phyloP scores from a whole-genome alignment of 2,329 filamentous ascomycete species.

The Penicillium fuscoglaucum region DNA sequence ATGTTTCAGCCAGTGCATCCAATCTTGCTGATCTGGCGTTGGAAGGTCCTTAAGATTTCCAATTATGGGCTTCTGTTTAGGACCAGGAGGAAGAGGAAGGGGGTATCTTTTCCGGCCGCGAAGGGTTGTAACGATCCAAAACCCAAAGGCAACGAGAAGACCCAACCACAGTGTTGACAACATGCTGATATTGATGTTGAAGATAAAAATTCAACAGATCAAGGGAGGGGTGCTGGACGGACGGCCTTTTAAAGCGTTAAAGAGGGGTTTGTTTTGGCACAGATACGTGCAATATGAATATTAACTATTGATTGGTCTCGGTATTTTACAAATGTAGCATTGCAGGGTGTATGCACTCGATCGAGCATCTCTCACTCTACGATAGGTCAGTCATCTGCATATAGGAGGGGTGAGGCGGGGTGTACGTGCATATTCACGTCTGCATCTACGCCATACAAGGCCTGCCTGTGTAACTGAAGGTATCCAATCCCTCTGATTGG shows the following conservation, averaged over 20 bases:
- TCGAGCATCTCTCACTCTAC: neutral
- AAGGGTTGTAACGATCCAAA: neutral
- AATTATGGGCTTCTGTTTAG: slow-evolving; percentile 48
- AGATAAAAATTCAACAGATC: neutral
- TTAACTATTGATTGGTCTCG: neutral
- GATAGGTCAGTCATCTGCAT: neutral
- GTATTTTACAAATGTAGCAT: neutral
- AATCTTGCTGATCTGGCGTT: slow-evolving; percentile 36
- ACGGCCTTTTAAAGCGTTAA: no score
- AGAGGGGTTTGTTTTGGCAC: neutral
- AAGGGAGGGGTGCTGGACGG: neutral
- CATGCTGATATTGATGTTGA: neutral
- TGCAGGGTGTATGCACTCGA: neutral
- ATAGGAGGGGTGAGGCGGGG: neutral
- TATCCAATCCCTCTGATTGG: neutral
- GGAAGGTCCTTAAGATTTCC: slow-evolving; percentile 54
- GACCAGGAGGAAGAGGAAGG: slow-evolving; percentile 49
- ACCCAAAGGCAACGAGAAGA: neutral
- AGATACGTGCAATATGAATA: neutral
- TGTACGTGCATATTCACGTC: neutral
- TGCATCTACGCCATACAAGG: neutral
- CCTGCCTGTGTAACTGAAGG: neutral
- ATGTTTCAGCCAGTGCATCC: slow-evolving; percentile 44
- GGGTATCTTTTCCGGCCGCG: neutral
- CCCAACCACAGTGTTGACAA: neutral